A percentile compares a stretch with the other conserved stretches of the same genome.
Evolutionary conservation across 768 basidiomycete species (phyloP).

Genomic region (Hygrocybe punicea): DNA sequence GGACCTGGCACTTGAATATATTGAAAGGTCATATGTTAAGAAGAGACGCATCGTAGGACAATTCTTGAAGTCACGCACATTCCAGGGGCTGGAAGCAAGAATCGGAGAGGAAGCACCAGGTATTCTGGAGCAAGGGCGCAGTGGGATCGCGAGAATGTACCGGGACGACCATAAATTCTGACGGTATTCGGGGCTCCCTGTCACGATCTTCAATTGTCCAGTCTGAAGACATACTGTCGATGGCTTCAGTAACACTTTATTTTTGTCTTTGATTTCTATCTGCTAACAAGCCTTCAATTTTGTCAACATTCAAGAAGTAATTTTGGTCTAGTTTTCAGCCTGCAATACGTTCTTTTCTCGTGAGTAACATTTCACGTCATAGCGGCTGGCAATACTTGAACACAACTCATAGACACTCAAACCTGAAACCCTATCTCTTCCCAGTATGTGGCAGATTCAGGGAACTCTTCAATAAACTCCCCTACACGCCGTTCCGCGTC

Average conservation of each 20-base stretch:
- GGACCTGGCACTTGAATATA: conserved; percentile 14
- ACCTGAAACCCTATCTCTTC: conserved; percentile 4
- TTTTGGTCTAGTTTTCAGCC: too few species aligned
- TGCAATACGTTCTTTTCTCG: too few species aligned
- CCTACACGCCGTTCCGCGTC: conserved; percentile 9
- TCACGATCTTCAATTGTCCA: not conserved
- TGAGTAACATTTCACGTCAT: too few species aligned
- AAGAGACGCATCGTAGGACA: conserved; percentile 41
- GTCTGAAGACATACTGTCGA: not conserved
- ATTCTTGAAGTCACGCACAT: conserved; percentile 72
- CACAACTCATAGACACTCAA: not conserved
- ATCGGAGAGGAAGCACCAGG: conserved; percentile 77
- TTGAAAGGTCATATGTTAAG: not conserved
- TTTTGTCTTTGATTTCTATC: too few species aligned
- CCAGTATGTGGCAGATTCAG: conserved; percentile 8
- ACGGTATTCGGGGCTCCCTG: not conserved
- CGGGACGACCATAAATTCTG: conserved; percentile 44
- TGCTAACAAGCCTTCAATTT: too few species aligned
- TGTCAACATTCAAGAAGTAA: too few species aligned
- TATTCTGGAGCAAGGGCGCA: conserved; percentile 82
- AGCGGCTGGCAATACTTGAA: too few species aligned
- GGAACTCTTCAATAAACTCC: conserved; percentile 4
- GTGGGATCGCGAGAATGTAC: conserved; percentile 87
- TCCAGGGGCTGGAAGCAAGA: conserved; percentile 76
- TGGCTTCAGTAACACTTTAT: too few species aligned